These are phyloP conservation scores for Boletus fagicola DNA, from an alignment of 768 basidiomycete species.

Conservation along the genomic window DNA sequence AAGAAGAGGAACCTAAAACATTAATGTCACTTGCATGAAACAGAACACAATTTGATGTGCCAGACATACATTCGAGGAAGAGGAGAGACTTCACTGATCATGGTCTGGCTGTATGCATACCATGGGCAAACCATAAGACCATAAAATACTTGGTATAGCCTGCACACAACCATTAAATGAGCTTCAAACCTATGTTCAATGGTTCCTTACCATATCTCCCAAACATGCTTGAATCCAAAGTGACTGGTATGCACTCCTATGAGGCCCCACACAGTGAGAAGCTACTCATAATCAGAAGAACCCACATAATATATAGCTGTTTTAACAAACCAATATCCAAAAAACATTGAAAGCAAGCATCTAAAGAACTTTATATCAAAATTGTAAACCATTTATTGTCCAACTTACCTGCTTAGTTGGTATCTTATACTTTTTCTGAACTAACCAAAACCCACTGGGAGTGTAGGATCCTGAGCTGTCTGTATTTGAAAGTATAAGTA, in stretches of 20 bases:
- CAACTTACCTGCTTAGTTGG: constrained; percentile 52
- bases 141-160: constrained; percentile 69
- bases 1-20: constrained; percentile 63
- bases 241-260: constrained; percentile 71
- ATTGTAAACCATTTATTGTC: not conserved
- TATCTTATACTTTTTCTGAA: constrained; percentile 62
- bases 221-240: constrained; percentile 80
- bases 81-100: constrained; percentile 79
- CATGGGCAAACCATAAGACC: constrained; percentile 75
- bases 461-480: not conserved
- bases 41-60: not conserved
- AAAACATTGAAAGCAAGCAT: constrained; percentile 71
- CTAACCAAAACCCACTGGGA: constrained; percentile 60
- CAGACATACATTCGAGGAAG: constrained; percentile 62
- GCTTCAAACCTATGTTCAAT: not conserved
- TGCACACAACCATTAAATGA: constrained; percentile 21
- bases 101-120: constrained; percentile 80
- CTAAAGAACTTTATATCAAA: constrained; percentile 31
- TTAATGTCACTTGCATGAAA: not conserved
- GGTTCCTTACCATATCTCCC: constrained; percentile 65
- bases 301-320: not conserved
- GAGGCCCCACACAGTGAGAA: constrained; percentile 71
- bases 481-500: not conserved
- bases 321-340: constrained; percentile 60
- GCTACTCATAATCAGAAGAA: constrained; percentile 31